Evolutionary conservation across 1,284 basidiomycete genomes (phyloP).

Genomic region (Coniferiporia sulphurascens): DNA sequence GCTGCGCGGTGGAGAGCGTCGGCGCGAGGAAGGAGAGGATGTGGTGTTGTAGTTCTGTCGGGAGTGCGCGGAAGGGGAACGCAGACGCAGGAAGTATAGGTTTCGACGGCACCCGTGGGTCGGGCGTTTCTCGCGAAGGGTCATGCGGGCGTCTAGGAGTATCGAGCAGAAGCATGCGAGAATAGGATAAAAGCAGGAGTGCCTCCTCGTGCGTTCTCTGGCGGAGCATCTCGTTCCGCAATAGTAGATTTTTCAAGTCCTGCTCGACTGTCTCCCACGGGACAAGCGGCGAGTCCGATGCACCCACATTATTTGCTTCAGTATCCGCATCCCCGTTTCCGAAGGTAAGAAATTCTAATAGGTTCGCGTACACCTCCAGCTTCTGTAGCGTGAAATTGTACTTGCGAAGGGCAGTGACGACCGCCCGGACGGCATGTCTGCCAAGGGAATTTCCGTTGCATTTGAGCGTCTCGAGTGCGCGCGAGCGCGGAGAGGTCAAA

Average conservation of each 20-base stretch:
- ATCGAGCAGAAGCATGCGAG: constrained; percentile 44
- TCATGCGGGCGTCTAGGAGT: background rate
- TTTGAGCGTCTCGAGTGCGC: constrained; percentile 42
- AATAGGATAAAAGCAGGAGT: constrained; percentile 44
- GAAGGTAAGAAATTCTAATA: constrained; percentile 16
- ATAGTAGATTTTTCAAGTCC: constrained; percentile 36
- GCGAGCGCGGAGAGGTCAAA: constrained; percentile 48
- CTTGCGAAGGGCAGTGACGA: constrained; percentile 41
- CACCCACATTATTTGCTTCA: no score
- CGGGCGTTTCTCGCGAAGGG: background rate
- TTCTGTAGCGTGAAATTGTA: constrained; percentile 46
- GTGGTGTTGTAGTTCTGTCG: constrained; percentile 54
- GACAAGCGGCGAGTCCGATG: no score
- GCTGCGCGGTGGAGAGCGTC: constrained; percentile 51
- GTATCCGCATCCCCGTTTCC: background rate
- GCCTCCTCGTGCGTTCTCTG: constrained; percentile 45
- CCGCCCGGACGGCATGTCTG: constrained; percentile 36
- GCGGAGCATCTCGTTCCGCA: constrained; percentile 46
- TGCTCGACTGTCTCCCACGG: constrained; percentile 22
- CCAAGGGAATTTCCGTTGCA: constrained; percentile 56
- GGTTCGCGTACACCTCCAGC: constrained; percentile 51
- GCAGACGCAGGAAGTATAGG: background rate
- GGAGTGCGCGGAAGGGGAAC: constrained; percentile 43
- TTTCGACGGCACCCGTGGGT: background rate
- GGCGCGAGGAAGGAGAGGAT: constrained; percentile 57